Conservation (phyloP, 495 filamentous ascomycete genomes). For the Terfezia boudieri region DNA sequence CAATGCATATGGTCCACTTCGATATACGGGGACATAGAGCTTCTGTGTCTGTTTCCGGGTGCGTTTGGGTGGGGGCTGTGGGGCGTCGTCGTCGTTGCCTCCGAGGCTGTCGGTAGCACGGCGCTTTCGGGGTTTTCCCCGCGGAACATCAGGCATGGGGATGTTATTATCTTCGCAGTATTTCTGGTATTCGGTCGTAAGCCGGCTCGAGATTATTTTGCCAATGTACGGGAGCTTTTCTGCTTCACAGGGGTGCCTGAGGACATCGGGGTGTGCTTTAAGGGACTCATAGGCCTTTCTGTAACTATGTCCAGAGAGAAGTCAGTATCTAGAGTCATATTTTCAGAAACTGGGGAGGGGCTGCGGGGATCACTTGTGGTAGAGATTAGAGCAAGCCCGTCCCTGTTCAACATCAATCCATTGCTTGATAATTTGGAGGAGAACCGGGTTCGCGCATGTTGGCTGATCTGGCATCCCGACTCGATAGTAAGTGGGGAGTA, state of each 20-base stretch:
- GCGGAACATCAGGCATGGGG: conserved; percentile 41
- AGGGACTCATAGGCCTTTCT: conserved; percentile 64
- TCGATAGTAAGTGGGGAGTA: too few species aligned
- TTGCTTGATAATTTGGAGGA: not conserved
- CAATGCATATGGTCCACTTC: conserved; percentile 55
- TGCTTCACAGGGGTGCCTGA: conserved; percentile 53
- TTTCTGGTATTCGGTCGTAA: conserved; percentile 43
- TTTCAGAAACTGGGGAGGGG: too few species aligned
- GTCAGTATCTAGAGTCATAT: too few species aligned
- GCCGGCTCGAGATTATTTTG: conserved; percentile 41
- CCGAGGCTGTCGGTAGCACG: conserved; percentile 21
- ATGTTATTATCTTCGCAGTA: conserved; percentile 47
- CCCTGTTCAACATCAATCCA: not conserved
- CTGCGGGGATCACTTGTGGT: too few species aligned
- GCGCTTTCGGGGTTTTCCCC: conserved; percentile 15
- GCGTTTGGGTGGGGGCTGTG: conserved; percentile 35
- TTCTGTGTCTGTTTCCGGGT: conserved; percentile 31
- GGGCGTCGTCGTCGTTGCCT: conserved; percentile 3
- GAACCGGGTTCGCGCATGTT: not conserved
- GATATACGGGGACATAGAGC: conserved; percentile 46
- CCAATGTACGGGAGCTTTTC: conserved; percentile 53
- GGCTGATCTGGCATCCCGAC: too few species aligned
- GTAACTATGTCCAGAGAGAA: conserved; percentile 25
- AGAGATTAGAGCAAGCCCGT: too few species aligned
- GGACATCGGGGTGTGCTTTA: conserved; percentile 51